Evolutionary conservation across 129 eudicot genomes (phyloP), one percentile per base, ranked within the genome.

Genomic region (Logfia minima): DNA sequence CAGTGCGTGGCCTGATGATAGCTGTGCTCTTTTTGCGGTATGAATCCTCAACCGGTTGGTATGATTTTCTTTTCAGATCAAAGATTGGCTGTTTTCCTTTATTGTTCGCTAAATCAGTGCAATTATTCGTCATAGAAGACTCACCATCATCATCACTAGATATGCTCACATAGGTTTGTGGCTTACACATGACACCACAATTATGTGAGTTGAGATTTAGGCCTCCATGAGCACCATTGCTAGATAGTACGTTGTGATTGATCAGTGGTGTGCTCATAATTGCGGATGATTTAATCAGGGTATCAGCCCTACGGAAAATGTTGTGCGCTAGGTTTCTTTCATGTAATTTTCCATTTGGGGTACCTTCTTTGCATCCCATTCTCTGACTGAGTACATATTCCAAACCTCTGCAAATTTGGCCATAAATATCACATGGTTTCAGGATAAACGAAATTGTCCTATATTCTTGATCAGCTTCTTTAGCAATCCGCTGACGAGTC

Each of bases 51-150:
- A 18, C 39, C 9, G 1, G 39, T 35, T 18, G 68, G 18, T 68
- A 17, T 21, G 24, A 4, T 16, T 35, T 70, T 14, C 75, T 75
- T 41, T 43, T 43, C 48, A 5, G 72, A 32, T 62, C 48, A 7
- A 41, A 41, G 24, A 28, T 39, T 28, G 76, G 70, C 41, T 70
- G 31, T 8, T 70, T 78, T 60, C 82, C 82, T 78, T 70, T 59
- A 43, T 69, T 41, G 19, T n/a, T 10, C 11, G 8, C 4, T 10
- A 29, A 23, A 37, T 29, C n/a, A 56, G 11, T 21, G 8, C 34
- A 28, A 11, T 74, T 59, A 5, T 32, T 35, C 59, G 2, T 52
- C 59, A 52, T 16, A 52, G 59, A 52, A 14, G 65, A 22, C 65
- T 59, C 65, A 1, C 41, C 41, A 6, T 21, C 65, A 18, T 59